These are phyloP conservation scores for Iris macrosiphon DNA, from an alignment of 106 monocot genomes.

Conservation along the genomic window DNA sequence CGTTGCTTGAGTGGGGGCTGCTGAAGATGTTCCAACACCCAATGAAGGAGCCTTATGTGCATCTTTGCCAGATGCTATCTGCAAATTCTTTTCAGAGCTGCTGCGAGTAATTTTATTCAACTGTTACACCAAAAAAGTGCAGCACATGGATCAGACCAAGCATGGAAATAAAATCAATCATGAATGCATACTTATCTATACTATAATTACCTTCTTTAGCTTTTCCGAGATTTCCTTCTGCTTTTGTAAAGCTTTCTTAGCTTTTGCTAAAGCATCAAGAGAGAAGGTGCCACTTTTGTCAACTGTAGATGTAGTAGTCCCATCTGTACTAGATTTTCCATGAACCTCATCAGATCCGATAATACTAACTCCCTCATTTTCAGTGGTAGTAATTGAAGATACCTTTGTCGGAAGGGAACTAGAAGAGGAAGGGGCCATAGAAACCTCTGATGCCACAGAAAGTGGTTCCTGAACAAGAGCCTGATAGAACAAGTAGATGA, in stretches of 20 bases:
- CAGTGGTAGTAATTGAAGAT: slow-evolving; percentile 93
- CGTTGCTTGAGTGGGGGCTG: slow-evolving; percentile 7
- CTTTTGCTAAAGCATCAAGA: slow-evolving; percentile 98
- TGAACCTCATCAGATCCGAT: slow-evolving; percentile 98
- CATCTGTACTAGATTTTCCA: slow-evolving; percentile 99
- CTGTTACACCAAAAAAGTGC: slow-evolving; percentile 19
- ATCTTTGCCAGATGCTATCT: slow-evolving; percentile 16
- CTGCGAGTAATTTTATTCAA: slow-evolving; percentile 39
- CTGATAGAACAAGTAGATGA: slow-evolving; percentile 14
- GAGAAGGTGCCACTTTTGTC: slow-evolving; percentile 66
- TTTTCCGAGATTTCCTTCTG: slow-evolving; percentile 87
- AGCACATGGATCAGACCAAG: background rate
- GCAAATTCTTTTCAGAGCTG: slow-evolving; percentile 13
- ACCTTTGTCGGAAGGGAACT: slow-evolving; percentile 62
- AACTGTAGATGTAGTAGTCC: slow-evolving; percentile 40
- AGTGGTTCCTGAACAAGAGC: slow-evolving; percentile 37
- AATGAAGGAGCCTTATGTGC: slow-evolving; percentile 6
- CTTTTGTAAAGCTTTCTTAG: slow-evolving; percentile 91
- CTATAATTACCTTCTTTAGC: slow-evolving; percentile 71
- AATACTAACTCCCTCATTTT: slow-evolving; percentile 99
- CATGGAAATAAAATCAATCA: background rate
- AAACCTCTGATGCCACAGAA: slow-evolving; percentile 24
- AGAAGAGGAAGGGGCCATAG: slow-evolving; percentile 24
- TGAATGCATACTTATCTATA: background rate
- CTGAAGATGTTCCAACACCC: slow-evolving; percentile 7